Conservation (phyloP, 1,284 basidiomycete genomes). For the Porogramme epimiltina region DNA sequence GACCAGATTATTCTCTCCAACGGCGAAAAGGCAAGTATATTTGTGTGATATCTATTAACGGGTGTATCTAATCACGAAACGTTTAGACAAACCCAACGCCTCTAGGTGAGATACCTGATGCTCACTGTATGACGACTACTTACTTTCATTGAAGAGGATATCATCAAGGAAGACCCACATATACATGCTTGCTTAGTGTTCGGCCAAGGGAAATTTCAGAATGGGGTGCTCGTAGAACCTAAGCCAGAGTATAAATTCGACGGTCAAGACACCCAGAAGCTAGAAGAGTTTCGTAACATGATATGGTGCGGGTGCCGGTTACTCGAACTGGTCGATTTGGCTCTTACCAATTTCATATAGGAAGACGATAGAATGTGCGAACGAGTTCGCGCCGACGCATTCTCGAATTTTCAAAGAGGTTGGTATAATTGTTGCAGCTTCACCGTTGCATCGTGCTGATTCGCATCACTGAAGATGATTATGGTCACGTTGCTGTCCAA, state of each 20-base stretch:
- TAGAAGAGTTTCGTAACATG: constrained; percentile 30
- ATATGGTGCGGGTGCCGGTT: constrained; percentile 34
- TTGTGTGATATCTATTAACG: too few species aligned
- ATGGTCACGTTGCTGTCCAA: constrained; percentile 29
- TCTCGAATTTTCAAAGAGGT: constrained; percentile 40
- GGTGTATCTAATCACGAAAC: not conserved
- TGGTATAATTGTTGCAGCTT: not conserved
- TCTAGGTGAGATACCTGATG: constrained; percentile 31
- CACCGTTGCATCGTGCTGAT: not conserved
- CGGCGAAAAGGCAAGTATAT: constrained; percentile 26
- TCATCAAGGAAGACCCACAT: constrained; percentile 32
- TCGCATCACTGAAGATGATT: constrained; percentile 30
- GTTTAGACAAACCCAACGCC: constrained; percentile 44
- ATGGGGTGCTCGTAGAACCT: constrained; percentile 41
- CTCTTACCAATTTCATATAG: constrained; percentile 21
- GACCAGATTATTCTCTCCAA: constrained; percentile 40
- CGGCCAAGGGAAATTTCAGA: constrained; percentile 40
- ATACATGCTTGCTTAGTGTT: constrained; percentile 39
- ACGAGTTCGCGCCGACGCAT: constrained; percentile 36
- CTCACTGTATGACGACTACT: not conserved
- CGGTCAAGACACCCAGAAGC: constrained; percentile 16
- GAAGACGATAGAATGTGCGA: constrained; percentile 36
- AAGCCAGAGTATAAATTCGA: constrained; percentile 28
- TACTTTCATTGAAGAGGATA: constrained; percentile 24
- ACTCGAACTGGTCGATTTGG: too few species aligned